A percentile compares a stretch with the other conserved stretches of the same genome.
phyloP scores from a whole-genome alignment of 2,329 filamentous ascomycete genomes.

The Dactylellina sp. region DNA sequence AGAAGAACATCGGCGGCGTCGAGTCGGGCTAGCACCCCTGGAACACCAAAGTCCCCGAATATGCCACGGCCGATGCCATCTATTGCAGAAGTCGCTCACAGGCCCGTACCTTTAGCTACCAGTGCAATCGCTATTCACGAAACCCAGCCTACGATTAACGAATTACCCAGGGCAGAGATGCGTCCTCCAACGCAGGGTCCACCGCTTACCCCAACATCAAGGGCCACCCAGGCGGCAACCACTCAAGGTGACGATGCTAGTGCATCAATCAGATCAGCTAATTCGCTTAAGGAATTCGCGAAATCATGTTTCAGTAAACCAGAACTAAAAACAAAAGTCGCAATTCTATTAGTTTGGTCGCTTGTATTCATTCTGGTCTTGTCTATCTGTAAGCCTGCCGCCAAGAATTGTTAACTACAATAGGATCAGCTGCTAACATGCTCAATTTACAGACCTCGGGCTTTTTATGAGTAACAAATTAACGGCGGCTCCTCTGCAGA shows the following conservation, averaged over 20 bases:
- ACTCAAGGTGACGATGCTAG: not conserved
- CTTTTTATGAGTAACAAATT: constrained; percentile 75
- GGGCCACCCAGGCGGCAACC: not conserved
- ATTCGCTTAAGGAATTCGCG: constrained; percentile 37
- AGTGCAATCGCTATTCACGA: not conserved
- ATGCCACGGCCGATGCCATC: constrained; percentile 45
- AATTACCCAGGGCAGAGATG: constrained; percentile 8
- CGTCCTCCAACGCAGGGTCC: constrained; percentile 8
- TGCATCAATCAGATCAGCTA: constrained; percentile 10
- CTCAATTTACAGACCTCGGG: constrained; percentile 73
- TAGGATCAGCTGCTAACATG: constrained; percentile 15
- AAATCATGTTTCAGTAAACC: constrained; percentile 39
- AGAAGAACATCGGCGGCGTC: constrained; percentile 32
- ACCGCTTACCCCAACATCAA: not conserved
- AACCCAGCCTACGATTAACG: constrained; percentile 12
- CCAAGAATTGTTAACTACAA: constrained; percentile 20
- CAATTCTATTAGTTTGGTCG: constrained; percentile 52
- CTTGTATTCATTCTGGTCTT: constrained; percentile 50
- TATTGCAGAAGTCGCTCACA: constrained; percentile 39
- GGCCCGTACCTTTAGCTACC: not conserved
- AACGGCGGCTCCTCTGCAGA: constrained; percentile 74
- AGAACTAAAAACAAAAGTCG: constrained; percentile 49
- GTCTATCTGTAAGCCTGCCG: constrained; percentile 65
- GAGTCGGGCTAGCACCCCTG: constrained; percentile 20
- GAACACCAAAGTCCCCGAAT: constrained; percentile 39